Evolutionary conservation across 208 protist genomes (phyloP).

Genomic region (Kentomonas sorsogonicus): DNA sequence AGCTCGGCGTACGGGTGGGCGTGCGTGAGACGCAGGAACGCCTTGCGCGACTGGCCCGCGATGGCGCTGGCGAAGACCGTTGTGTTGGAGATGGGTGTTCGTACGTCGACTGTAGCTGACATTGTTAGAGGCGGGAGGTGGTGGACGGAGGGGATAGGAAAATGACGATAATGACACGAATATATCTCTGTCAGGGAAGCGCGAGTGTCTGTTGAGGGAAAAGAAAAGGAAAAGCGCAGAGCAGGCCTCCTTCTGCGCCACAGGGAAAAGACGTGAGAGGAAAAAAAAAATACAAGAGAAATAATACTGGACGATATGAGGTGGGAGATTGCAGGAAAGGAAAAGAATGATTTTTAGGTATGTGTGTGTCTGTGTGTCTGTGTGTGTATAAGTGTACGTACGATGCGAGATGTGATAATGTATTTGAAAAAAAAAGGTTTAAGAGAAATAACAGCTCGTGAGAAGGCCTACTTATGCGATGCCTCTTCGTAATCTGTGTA

Average conservation of each 20-base stretch:
- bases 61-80: slow-evolving; percentile 43
- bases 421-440: background rate
- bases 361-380: background rate
- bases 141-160: background rate
- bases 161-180: background rate
- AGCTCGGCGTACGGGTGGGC: slow-evolving; percentile 27
- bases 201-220: background rate
- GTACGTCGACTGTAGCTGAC: slow-evolving; percentile 22
- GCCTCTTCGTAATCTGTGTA: too few species aligned
- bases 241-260: background rate
- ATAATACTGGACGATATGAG: too few species aligned
- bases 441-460: too few species aligned
- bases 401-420: background rate
- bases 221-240: background rate
- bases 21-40: slow-evolving; percentile 38
- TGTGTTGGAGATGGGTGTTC: slow-evolving; percentile 34
- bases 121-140: background rate
- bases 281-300: background rate
- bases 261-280: background rate
- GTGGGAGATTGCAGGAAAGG: background rate
- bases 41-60: slow-evolving; percentile 26
- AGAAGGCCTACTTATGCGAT: too few species aligned
- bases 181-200: background rate
- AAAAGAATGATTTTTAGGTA: slow-evolving; percentile 2
- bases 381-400: slow-evolving; percentile 2